Evolutionary conservation across 2,329 filamentous ascomycete species (phyloP).

Genomic region (Aaosphaeria arxii): DNA sequence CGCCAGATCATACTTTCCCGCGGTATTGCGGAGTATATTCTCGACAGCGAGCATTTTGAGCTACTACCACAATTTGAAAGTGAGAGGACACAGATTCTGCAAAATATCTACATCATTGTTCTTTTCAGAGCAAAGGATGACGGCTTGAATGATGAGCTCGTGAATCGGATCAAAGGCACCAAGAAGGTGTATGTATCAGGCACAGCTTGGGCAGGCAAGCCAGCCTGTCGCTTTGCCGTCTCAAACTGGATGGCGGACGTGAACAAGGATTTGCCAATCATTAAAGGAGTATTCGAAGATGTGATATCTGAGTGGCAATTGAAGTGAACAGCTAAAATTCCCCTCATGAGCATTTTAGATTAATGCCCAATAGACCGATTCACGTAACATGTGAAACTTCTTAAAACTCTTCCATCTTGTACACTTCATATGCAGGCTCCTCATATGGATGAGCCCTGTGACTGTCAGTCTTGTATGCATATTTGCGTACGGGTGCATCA

Average conservation of each 20-base stretch:
- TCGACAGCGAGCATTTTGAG: constrained; percentile 61
- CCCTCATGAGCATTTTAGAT: background rate
- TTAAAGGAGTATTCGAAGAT: constrained; percentile 60
- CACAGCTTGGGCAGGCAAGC: constrained; percentile 70
- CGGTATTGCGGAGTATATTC: constrained; percentile 62
- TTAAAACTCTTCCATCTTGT: constrained; percentile 45
- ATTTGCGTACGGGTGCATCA: background rate
- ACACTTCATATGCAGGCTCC: constrained; percentile 45
- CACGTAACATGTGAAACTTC: background rate
- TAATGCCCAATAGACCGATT: background rate
- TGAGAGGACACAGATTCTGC: constrained; percentile 41
- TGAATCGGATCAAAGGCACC: constrained; percentile 68
- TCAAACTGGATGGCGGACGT: constrained; percentile 79
- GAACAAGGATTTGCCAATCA: constrained; percentile 62
- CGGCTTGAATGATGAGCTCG: constrained; percentile 63
- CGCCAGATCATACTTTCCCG: constrained; percentile 72
- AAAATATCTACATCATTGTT: constrained; percentile 66
- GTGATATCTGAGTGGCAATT: constrained; percentile 12
- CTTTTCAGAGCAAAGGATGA: constrained; percentile 72
- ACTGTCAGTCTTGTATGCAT: constrained; percentile 1
- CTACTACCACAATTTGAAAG: constrained; percentile 55
- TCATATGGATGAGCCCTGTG: constrained; percentile 46
- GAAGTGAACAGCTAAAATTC: background rate
- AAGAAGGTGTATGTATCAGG: constrained; percentile 79
- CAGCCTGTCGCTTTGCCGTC: constrained; percentile 79